phyloP scores from a whole-genome alignment of 2,329 filamentous ascomycete species.

The Mycogone perniciosa region DNA sequence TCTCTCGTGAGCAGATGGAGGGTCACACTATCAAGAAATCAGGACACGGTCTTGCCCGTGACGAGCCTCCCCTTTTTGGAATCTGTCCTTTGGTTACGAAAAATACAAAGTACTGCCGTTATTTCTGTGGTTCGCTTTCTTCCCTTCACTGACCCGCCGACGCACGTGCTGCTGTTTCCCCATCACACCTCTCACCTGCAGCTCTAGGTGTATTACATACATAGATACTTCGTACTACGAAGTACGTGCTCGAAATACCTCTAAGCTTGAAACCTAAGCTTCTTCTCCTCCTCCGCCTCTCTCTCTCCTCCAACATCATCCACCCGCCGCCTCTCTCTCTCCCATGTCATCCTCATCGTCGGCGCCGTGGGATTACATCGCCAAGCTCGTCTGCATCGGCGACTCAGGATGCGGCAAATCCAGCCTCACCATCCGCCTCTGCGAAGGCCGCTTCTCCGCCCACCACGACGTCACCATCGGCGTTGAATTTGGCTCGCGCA shows the following conservation, averaged over 20 bases:
- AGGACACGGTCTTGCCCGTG: conserved; percentile 1
- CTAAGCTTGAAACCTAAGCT: background rate
- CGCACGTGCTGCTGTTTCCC: too few relatives aligned
- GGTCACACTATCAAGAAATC: background rate
- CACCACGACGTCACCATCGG: conserved; percentile 97
- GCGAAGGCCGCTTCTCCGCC: conserved; percentile 89
- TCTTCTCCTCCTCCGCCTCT: background rate
- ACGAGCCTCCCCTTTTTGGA: background rate
- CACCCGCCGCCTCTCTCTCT: conserved; percentile 1
- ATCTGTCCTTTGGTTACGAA: background rate
- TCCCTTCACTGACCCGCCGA: too few relatives aligned
- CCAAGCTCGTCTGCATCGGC: conserved; percentile 96
- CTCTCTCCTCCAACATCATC: background rate
- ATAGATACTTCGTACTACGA: too few relatives aligned
- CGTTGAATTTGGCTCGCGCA: conserved; percentile 90
- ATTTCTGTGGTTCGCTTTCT: too few relatives aligned
- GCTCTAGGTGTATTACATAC: too few relatives aligned
- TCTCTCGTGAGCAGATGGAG: background rate
- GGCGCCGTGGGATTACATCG: conserved; percentile 93
- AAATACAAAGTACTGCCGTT: too few relatives aligned
- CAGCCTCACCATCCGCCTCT: conserved; percentile 86
- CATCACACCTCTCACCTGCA: too few relatives aligned
- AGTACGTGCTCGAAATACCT: too few relatives aligned
- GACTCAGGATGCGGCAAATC: conserved; percentile 97
- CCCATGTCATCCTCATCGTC: conserved; percentile 55